Evolutionary conservation across 306 rosid genomes (phyloP).

Genomic region (Quercus wislizeni): DNA sequence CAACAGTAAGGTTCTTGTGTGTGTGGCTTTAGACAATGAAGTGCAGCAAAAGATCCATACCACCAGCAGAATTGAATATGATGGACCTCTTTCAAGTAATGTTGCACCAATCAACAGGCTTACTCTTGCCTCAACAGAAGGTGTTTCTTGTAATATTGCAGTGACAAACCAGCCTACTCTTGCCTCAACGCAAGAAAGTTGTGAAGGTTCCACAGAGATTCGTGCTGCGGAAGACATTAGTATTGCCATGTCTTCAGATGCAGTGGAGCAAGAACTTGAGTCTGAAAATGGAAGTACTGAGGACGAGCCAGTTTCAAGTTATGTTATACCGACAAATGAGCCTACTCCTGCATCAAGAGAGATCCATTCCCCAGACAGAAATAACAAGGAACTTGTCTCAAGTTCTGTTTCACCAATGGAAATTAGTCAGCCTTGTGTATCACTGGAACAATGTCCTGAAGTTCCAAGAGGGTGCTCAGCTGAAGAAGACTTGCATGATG

Average conservation of each 20-base stretch:
- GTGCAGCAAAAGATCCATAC: conserved; percentile 31
- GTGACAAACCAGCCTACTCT: conserved; percentile 1
- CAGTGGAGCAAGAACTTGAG: conserved; percentile 17
- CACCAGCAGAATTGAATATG: conserved; percentile 17
- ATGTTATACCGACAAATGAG: not conserved
- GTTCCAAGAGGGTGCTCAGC: conserved; percentile 28
- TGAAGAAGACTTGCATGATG: conserved; percentile 22
- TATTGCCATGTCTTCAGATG: conserved; percentile 8
- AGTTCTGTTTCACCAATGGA: conserved; percentile 20
- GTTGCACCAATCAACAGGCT: not conserved
- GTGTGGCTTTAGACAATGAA: conserved; percentile 20
- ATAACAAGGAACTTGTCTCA: conserved; percentile 5
- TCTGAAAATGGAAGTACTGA: conserved; percentile 9
- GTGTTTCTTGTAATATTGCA: not conserved
- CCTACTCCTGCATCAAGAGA: conserved; percentile 15
- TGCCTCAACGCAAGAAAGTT: not conserved
- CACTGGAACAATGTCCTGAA: conserved; percentile 34
- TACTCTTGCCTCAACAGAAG: not conserved
- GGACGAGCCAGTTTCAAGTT: conserved; percentile 8
- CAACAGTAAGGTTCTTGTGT: conserved; percentile 23
- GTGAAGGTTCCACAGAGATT: conserved; percentile 1
- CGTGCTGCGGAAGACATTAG: not conserved
- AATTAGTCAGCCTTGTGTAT: conserved; percentile 26
- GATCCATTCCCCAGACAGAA: conserved; percentile 8
- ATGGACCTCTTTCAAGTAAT: conserved; percentile 13